Evolutionary conservation across 2,329 filamentous ascomycete genomes (phyloP), one percentile per base, ranked within the genome.

Genomic region (Aspergillus quadrilineatus): DNA sequence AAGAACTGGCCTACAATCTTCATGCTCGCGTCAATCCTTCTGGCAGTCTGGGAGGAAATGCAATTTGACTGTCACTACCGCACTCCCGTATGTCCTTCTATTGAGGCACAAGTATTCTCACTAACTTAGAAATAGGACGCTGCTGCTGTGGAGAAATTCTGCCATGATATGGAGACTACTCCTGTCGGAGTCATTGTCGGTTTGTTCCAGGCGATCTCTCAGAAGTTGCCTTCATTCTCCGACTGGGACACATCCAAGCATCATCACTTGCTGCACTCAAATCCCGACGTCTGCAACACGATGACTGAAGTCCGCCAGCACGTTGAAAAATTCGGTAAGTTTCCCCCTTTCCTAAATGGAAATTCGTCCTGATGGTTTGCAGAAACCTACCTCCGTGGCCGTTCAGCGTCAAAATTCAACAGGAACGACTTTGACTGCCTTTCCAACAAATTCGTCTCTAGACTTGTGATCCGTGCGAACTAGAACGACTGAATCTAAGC

Each of bases 1-100:
- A 97, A 96, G 85, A 96, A 97, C 79, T 97, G 93, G 93, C 93
- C 93, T 1, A 97, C 92, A 48, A 97, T 97, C 73, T 97, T 97
- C 82, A 95, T 97, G 85, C 82, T 97, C 55, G 93, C 92, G 8
- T 92, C 90, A 4, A 94, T 97, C 61, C 85, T 97, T 34, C 82
- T 97, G 47, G 90, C 90, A 9, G 91, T 97, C 17, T 97, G 93
- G 93, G 93, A 97, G 75, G 89, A 96, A 82, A 97, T 97, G 86
- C 92, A 97, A 75, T 97, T 97, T 70, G 93, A 97, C 78, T 95
- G 90, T 82, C 90, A 96, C 78, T 97, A 96, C 82, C 89, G 93
- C 51, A 88, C 95, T 3, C 91, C 90, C 4, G 73, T 76, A 63
- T 67, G 73, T 60, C n/a, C 15, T 15, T 9, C 14, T 17, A 37